Conservation (phyloP, 192 early-diverging fungal species). For the Coemansia biformis region DNA sequence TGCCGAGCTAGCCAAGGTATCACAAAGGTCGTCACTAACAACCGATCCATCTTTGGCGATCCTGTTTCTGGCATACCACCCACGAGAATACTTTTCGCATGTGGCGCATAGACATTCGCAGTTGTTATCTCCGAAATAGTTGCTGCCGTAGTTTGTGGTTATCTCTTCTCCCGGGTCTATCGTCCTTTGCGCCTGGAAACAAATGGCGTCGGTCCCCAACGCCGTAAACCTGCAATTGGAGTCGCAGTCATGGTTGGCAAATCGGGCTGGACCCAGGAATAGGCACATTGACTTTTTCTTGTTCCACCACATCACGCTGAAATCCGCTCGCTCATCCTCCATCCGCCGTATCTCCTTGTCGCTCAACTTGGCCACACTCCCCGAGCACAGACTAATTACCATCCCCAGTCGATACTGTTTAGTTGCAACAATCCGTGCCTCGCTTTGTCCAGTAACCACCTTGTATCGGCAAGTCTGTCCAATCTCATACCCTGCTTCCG, state of each 20-base stretch:
- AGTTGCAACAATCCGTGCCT: constrained; percentile 42
- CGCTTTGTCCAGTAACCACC: constrained; percentile 23
- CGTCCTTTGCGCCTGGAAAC: constrained; percentile 60
- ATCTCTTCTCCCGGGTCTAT: constrained; percentile 69
- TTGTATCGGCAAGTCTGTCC: constrained; percentile 55
- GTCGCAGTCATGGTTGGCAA: constrained; percentile 72
- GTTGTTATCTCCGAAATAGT: constrained; percentile 68
- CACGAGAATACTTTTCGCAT: constrained; percentile 57
- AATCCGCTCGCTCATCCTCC: constrained; percentile 50
- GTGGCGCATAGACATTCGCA: constrained; percentile 67
- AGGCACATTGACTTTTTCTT: constrained; percentile 55
- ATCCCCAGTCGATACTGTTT: constrained; percentile 28
- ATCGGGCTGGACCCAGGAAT: constrained; percentile 67
- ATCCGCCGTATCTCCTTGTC: constrained; percentile 26
- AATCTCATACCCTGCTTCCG: constrained; percentile 62
- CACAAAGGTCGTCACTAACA: not conserved
- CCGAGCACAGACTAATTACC: constrained; percentile 45
- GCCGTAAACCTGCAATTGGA: constrained; percentile 56
- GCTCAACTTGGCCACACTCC: constrained; percentile 53
- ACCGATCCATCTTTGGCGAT: no score
- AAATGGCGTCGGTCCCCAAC: constrained; percentile 49
- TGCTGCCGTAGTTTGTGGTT: constrained; percentile 58
- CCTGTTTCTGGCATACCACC: constrained; percentile 24
- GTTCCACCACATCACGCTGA: constrained; percentile 62
- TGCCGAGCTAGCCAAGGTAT: not conserved